A percentile compares a stretch with the other conserved stretches of the same genome.
Conservation (phyloP, 257 asterid genomes). For the Salvia miltiorrhiza region DNA sequence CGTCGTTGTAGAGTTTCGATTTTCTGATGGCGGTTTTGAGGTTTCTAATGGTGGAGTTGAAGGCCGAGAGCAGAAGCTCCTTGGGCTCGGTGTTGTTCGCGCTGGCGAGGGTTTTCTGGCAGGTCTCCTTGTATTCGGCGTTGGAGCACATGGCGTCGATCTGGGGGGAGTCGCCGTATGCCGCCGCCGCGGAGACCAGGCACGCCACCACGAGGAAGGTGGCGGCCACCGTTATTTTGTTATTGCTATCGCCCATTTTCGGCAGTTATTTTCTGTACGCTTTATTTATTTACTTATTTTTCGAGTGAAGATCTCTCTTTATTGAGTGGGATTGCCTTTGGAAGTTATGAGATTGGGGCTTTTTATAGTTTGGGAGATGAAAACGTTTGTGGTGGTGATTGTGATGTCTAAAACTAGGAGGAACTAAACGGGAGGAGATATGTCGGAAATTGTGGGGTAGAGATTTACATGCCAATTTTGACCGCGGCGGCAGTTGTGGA, state of each 20-base stretch:
- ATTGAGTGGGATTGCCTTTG: too few relatives aligned
- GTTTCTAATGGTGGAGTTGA: conserved; percentile 39
- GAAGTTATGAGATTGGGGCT: too few relatives aligned
- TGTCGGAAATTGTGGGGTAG: background rate
- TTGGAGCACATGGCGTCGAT: conserved; percentile 41
- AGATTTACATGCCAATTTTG: too few relatives aligned
- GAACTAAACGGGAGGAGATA: too few relatives aligned
- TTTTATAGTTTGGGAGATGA: background rate
- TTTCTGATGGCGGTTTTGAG: conserved; percentile 34
- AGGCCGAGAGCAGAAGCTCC: conserved; percentile 42
- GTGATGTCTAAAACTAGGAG: background rate
- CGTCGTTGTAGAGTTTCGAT: conserved; percentile 34
- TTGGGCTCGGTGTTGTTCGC: conserved; percentile 48
- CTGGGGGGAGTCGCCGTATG: background rate
- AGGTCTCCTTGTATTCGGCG: conserved; percentile 53
- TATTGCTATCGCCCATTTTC: conserved; percentile 31
- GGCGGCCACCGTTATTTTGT: conserved; percentile 47
- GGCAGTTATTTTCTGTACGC: too few relatives aligned
- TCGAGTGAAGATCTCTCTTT: too few relatives aligned
- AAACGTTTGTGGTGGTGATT: conserved; percentile 2
- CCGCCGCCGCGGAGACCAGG: conserved; percentile 31
- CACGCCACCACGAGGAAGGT: conserved; percentile 54
- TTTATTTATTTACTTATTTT: too few relatives aligned
- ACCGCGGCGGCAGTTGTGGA: too few relatives aligned
- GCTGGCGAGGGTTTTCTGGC: conserved; percentile 38